Evolutionary conservation across 148 eudicot genomes (phyloP), one percentile per base, ranked within the genome.

Genomic region (Bassia scoparia): DNA sequence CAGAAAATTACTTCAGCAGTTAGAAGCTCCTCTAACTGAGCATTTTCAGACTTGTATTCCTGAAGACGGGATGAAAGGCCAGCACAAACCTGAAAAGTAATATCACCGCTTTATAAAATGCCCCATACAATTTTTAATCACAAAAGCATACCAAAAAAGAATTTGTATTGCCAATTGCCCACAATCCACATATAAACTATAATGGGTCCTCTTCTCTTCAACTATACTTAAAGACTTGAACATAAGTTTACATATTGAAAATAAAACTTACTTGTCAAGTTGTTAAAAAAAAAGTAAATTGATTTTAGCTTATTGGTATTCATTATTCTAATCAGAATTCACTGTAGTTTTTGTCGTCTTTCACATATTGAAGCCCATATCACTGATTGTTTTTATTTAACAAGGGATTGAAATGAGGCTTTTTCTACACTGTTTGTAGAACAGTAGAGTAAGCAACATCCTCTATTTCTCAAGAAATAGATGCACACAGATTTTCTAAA

Each of bases 61-160:
- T 96, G 99, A 71, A 96, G 92, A 74, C 99, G 99, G 37, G 97
- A 86, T 78, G 96, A 90, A 84, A 96, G 97, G 72, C 99, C 99
- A 82, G 97, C 99, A 87, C 99, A 96, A 68, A 96, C 97, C 99
- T 96, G 82, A 82, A 76, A 52, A 86, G 50, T 11, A 68, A 78
- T 67, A 73, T 76, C 71, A 71, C 73, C 70, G 30, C 71, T 68
- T 24, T 62, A 31, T 44, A 17, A 23, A 71, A 48, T 27, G 23
- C 53, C 29, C 56, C 72, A 53, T 58, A 50, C 21, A 37, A 41
- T 26, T 11, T 35, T 12, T 1, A 18, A 38, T 49, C 58, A 30
- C 24, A n/a, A 13, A 71, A 4, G 61, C 26, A 60, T 18, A 54
- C 9, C 58, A 27, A 37, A 70, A 62, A n/a, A 56, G 26, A 70